Conservation (phyloP, 768 basidiomycete species). For the Pisolithus microcarpus region DNA sequence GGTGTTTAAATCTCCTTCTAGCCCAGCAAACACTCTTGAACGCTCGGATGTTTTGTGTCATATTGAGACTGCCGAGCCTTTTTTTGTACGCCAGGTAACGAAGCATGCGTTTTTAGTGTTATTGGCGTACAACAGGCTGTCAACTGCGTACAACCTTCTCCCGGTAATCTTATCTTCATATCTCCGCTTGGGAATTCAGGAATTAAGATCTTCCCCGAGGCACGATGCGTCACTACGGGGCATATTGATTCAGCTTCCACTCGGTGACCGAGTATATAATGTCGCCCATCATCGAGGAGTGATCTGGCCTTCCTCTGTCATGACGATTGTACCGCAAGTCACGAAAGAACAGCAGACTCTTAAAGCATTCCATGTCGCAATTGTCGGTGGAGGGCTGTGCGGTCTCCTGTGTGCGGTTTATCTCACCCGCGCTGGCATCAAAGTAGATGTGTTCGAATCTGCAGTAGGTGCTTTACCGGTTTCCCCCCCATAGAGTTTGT, state of each 20-base stretch:
- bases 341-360: neutral
- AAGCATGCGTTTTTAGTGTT: too few relatives aligned
- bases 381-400: slow-evolving; percentile 51
- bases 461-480: slow-evolving; percentile 30
- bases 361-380: slow-evolving; percentile 43
- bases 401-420: slow-evolving; percentile 44
- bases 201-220: too few relatives aligned
- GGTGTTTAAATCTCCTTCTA: too few relatives aligned
- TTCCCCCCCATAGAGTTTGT: neutral
- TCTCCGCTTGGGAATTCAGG: too few relatives aligned
- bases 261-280: neutral
- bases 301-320: neutral
- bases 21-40: too few relatives aligned
- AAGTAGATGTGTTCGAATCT: slow-evolving; percentile 46
- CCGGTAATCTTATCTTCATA: too few relatives aligned
- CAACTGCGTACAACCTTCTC: too few relatives aligned
- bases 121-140: too few relatives aligned
- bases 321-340: neutral
- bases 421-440: slow-evolving; percentile 35
- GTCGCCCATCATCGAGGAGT: neutral
- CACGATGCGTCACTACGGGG: too few relatives aligned
- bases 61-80: too few relatives aligned
- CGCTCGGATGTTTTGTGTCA: too few relatives aligned
- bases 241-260: neutral
- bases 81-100: too few relatives aligned